Evolutionary conservation across 768 basidiomycete genomes (phyloP).

Genomic region (Lactarius trivialis): DNA sequence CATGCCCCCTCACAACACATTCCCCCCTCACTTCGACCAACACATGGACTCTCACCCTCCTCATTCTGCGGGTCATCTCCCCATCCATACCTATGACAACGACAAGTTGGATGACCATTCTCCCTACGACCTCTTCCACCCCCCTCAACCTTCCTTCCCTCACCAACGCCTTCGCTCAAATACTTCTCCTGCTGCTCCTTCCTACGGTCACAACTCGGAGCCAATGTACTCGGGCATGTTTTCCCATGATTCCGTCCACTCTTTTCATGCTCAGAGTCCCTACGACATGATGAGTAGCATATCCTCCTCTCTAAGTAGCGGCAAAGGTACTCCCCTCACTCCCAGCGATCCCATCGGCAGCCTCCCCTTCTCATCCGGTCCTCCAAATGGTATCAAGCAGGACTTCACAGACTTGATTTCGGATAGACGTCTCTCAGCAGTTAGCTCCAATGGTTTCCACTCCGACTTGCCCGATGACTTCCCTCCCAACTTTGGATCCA

Average conservation of each 20-base stretch:
- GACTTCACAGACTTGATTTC: slow-evolving; percentile 57
- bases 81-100: slow-evolving; percentile 39
- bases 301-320: slow-evolving; percentile 57
- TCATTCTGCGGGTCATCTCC: slow-evolving; percentile 29
- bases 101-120: slow-evolving; percentile 59
- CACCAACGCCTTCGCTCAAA: slow-evolving; percentile 64
- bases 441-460: slow-evolving; percentile 43
- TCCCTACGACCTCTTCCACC: slow-evolving; percentile 58
- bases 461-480: slow-evolving; percentile 39
- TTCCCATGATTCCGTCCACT: slow-evolving; percentile 53
- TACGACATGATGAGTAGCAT: slow-evolving; percentile 63
- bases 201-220: slow-evolving; percentile 50
- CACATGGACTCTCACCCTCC: slow-evolving; percentile 31
- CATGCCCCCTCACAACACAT: slow-evolving; percentile 41
- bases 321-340: slow-evolving; percentile 71
- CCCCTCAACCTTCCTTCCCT: slow-evolving; percentile 36
- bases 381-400: slow-evolving; percentile 35
- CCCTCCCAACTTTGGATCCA: slow-evolving; percentile 38
- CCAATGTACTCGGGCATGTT: slow-evolving; percentile 51
- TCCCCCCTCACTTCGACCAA: slow-evolving; percentile 39
- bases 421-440: slow-evolving; percentile 52
- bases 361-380: slow-evolving; percentile 45
- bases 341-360: slow-evolving; percentile 56
- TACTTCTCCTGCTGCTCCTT: slow-evolving; percentile 59
- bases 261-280: slow-evolving; percentile 50